These are phyloP conservation scores for Aspergillus pseudotamarii DNA, from an alignment of 2,329 filamentous ascomycete species.

Conservation along the genomic window DNA sequence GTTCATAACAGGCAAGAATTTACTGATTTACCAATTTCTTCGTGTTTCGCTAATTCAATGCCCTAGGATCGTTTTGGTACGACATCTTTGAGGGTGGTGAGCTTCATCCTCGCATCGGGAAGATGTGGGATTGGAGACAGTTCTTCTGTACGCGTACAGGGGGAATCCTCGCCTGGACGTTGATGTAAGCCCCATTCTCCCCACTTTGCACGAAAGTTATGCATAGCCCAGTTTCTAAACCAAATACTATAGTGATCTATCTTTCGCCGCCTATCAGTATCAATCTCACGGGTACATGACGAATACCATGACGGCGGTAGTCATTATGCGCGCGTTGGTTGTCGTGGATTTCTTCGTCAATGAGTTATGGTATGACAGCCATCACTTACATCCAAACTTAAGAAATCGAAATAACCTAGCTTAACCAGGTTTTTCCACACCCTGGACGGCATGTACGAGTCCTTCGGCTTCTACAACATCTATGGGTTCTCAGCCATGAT, in stretches of 20 bases:
- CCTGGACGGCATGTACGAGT: neutral
- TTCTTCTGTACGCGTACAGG: neutral
- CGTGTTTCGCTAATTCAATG: neutral
- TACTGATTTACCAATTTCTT: neutral
- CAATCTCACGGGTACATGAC: neutral
- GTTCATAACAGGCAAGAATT: neutral
- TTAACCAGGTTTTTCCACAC: neutral
- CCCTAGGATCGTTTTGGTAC: neutral
- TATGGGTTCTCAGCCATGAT: neutral
- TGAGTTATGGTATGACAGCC: neutral
- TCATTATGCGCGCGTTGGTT: neutral
- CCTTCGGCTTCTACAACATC: neutral
- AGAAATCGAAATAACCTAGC: neutral
- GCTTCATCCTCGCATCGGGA: neutral
- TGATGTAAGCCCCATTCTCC: neutral
- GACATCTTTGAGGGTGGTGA: neutral
- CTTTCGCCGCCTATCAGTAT: neutral
- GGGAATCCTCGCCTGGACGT: neutral
- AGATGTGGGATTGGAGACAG: neutral
- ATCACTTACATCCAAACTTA: neutral
- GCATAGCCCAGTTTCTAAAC: neutral
- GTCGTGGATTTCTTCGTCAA: neutral
- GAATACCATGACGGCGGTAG: neutral
- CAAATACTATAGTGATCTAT: neutral
- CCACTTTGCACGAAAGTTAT: neutral